These are phyloP conservation scores for Imleria badia DNA, from an alignment of 768 basidiomycete genomes.

Conservation along the genomic window DNA sequence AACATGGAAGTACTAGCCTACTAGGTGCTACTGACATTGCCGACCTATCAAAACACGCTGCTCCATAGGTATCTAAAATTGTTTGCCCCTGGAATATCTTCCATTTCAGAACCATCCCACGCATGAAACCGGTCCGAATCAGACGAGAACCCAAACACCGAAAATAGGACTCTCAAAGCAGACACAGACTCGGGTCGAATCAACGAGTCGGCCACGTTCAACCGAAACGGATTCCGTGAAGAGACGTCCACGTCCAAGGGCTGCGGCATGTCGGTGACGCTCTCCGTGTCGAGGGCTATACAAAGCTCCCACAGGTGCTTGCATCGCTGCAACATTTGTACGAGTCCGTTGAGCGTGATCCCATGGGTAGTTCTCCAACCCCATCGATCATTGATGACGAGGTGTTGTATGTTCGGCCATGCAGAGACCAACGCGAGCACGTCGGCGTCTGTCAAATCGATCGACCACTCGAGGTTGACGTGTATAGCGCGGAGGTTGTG, in stretches of 20 bases:
- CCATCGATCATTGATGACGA: slow-evolving; percentile 11
- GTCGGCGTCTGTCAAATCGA: slow-evolving; percentile 3
- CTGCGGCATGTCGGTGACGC: neutral
- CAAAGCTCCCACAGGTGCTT: neutral
- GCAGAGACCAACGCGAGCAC: slow-evolving; percentile 6
- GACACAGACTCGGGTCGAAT: neutral
- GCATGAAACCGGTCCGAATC: neutral
- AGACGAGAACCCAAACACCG: neutral
- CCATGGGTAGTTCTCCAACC: slow-evolving; percentile 1
- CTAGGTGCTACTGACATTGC: too few species aligned
- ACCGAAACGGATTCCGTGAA: neutral
- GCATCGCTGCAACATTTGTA: neutral
- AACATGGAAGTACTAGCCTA: too few species aligned
- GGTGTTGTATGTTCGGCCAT: slow-evolving; percentile 4
- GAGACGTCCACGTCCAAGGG: neutral
- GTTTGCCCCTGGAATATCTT: neutral
- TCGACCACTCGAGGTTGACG: slow-evolving; percentile 1
- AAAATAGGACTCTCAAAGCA: neutral
- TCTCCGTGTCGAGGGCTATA: slow-evolving; percentile 2
- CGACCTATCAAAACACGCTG: neutral
- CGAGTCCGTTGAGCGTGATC: slow-evolving; percentile 6
- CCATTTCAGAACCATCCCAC: neutral
- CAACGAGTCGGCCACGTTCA: neutral
- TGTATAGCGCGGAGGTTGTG: neutral
- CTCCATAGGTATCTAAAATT: neutral